These are phyloP conservation scores for Globisporangium ultimum DNA, from an alignment of 352 stramenopile species.

Conservation along the genomic window DNA sequence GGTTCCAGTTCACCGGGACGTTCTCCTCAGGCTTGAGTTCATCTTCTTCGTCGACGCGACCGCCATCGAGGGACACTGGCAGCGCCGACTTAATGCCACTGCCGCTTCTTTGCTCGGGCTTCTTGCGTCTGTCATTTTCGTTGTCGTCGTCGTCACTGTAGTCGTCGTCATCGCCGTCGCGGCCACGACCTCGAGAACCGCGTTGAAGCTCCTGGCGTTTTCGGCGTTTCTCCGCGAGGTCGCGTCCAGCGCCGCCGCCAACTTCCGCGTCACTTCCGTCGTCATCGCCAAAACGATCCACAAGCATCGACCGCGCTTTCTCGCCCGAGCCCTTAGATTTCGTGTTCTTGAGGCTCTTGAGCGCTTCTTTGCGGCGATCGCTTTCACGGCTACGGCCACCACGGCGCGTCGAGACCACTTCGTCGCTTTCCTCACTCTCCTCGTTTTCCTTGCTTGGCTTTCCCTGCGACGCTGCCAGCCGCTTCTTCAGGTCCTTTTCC, in stretches of 20 bases:
- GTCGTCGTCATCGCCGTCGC: conserved; percentile 39
- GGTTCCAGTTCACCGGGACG: conserved; percentile 67
- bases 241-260: conserved; percentile 30
- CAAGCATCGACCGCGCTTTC: conserved; percentile 75
- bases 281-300: conserved; percentile 64
- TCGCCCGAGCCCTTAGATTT: conserved; percentile 55
- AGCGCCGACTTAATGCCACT: conserved; percentile 21
- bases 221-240: conserved; percentile 72
- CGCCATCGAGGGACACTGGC: conserved; percentile 28
- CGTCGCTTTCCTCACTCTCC: conserved; percentile 35
- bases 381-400: conserved; percentile 58
- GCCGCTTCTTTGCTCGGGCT: neutral
- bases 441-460: conserved; percentile 32
- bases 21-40: conserved; percentile 55
- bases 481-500: conserved; percentile 79
- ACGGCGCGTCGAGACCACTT: conserved; percentile 42
- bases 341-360: conserved; percentile 75
- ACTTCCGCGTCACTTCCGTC: conserved; percentile 42
- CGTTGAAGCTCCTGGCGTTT: conserved; percentile 71
- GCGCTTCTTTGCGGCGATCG: conserved; percentile 73
- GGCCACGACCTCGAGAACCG: conserved; percentile 17
- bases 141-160: conserved; percentile 40
- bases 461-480: conserved; percentile 55
- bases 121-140: conserved; percentile 16
- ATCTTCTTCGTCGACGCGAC: conserved; percentile 39